Conservation (phyloP, 257 asterid species). For the Jasminum sambac region DNA sequence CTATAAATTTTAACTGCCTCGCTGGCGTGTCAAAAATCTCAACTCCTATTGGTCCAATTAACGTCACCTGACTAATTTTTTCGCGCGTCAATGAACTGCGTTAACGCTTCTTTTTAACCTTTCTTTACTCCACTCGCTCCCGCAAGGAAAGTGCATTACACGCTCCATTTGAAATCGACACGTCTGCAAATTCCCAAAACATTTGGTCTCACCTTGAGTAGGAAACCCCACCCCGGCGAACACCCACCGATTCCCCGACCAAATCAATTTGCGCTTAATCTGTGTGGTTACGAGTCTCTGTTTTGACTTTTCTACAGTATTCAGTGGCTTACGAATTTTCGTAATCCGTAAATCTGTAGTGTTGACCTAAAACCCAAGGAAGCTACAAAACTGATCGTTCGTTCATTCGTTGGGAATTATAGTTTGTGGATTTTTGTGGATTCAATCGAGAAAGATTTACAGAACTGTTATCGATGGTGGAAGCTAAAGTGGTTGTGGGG, state of each 20-base stretch:
- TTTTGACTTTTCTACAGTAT: slow-evolving; percentile 10
- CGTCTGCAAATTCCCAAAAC: slow-evolving; percentile 1
- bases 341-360: not conserved
- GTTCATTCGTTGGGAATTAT: slow-evolving; percentile 27
- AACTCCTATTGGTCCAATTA: slow-evolving; percentile 34
- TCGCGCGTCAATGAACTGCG: slow-evolving; percentile 30
- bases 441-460: not conserved
- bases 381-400: not conserved
- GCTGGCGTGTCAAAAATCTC: slow-evolving; percentile 26
- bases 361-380: slow-evolving; percentile 11
- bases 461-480: slow-evolving; percentile 57
- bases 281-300: slow-evolving; percentile 17
- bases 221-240: not conserved
- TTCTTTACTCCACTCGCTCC: slow-evolving; percentile 5
- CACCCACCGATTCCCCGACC: slow-evolving; percentile 23
- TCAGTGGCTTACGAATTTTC: slow-evolving; percentile 16
- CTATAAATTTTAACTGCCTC: not conserved
- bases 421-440: slow-evolving; percentile 21
- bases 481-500: slow-evolving; percentile 46
- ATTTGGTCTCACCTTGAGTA: slow-evolving; percentile 21
- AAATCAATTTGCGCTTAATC: slow-evolving; percentile 23
- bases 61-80: slow-evolving; percentile 36
- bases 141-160: not conserved
- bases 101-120: not conserved
- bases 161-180: slow-evolving; percentile 20